Conservation (phyloP, 768 basidiomycete species). For the Leccinum ochraceum region DNA sequence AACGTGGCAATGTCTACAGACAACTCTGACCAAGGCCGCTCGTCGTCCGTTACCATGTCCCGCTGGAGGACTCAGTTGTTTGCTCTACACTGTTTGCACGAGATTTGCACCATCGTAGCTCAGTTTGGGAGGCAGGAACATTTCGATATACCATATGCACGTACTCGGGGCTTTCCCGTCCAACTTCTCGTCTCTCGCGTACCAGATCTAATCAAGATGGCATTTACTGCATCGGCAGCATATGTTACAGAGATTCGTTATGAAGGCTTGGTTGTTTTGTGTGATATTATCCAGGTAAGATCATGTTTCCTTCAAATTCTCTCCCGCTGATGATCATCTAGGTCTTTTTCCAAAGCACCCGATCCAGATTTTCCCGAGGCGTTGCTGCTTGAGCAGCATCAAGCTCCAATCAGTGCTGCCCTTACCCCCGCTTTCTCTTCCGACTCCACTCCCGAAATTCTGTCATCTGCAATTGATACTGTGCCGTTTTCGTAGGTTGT, state of each 20-base stretch:
- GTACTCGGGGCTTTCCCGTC: slow-evolving; percentile 54
- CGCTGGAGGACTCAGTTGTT: slow-evolving; percentile 98
- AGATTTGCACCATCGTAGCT: slow-evolving; percentile 77
- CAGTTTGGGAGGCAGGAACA: slow-evolving; percentile 80
- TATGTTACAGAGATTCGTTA: slow-evolving; percentile 95
- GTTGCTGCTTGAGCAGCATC: slow-evolving; percentile 91
- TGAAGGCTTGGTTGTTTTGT: slow-evolving; percentile 84
- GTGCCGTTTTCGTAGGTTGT: slow-evolving; percentile 93
- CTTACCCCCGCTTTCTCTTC: slow-evolving; percentile 95
- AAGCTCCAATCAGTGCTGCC: slow-evolving; percentile 97
- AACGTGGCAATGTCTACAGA: slow-evolving; percentile 52
- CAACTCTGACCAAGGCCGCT: slow-evolving; percentile 33
- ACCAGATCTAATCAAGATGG: slow-evolving; percentile 94
- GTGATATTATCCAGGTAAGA: slow-evolving; percentile 87
- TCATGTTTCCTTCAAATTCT: neutral
- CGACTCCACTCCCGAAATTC: slow-evolving; percentile 93
- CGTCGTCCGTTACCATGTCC: slow-evolving; percentile 55
- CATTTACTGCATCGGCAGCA: slow-evolving; percentile 95
- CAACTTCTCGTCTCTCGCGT: slow-evolving; percentile 81
- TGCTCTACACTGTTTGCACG: slow-evolving; percentile 88
- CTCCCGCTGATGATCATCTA: slow-evolving; percentile 33
- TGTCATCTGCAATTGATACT: slow-evolving; percentile 92
- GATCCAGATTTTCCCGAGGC: slow-evolving; percentile 94
- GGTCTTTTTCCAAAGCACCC: slow-evolving; percentile 80
- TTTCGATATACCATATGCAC: slow-evolving; percentile 73